Base-by-base conservation (phyloP, 805 yeast species). In the Monosporozyma yasuniensis region DNA sequence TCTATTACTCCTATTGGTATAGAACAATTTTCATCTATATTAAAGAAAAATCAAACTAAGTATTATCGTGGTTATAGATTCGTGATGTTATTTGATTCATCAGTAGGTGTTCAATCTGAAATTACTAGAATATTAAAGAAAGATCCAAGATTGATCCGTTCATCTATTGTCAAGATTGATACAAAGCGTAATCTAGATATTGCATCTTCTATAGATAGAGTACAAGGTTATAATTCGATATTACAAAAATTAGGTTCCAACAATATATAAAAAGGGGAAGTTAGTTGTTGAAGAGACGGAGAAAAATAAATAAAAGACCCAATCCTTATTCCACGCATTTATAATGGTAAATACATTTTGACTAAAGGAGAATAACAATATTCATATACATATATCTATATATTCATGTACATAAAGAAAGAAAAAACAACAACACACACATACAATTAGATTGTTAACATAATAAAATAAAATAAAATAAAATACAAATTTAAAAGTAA, bases 41-140 rank as follows among this genome's bases (percentile, higher is more conserved):
- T 87, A 69, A 80, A 82, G 56, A 87, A 87, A 63, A 88, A 88
- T 61, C 95, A 89, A 61, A 95, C 90, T 63, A 77, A 80, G 53
- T 95, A 90, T 68, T 87, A 87, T 64, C 90, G 87, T 64, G 98
- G 97, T 2, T 83, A 84, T 51, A 90, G 87, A 59, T 91, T 93
- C 61, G 68, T 85, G 51, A 80, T 91, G 81, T 73, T 86, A 19
- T 93, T 91, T 64, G 98, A 93, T 65, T 77, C 89, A 1, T 83
- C 93, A 43, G 77, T 91, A 14, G 81, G 84, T 35, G 97, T 87
- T 8, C 97, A 91, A 67, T 78, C 83, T 46, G 96, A 89, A 70
- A 79, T 93, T 51, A 69, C 82, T 55, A 78, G 95, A 69, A 80
- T 93, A 3, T 70, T 91, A 55, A 81, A 83, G 60, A 78, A 81